A percentile compares a stretch with the other conserved stretches of the same genome.
These are phyloP conservation scores for Hibiscus mutabilis DNA, from an alignment of 345 rosid genomes.

Conservation along the genomic window DNA sequence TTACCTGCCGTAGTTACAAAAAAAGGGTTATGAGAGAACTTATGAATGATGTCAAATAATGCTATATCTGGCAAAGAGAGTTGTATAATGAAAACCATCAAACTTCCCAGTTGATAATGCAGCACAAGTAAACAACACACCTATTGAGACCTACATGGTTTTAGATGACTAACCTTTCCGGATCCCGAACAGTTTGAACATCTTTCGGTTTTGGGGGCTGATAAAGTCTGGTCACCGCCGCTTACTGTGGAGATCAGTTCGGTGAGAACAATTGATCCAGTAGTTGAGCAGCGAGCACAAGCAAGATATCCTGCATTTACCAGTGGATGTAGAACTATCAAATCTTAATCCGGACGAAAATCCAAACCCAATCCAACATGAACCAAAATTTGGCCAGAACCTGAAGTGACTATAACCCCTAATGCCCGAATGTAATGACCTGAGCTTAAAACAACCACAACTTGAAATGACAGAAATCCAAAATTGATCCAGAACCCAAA, in stretches of 20 bases:
- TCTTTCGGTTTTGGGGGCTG: constrained; percentile 74
- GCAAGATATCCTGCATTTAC: constrained; percentile 79
- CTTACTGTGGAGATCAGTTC: constrained; percentile 58
- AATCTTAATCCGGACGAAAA: neutral
- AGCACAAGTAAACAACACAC: too few species aligned
- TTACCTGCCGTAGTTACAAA: constrained; percentile 43
- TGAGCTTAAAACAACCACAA: neutral
- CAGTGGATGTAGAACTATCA: neutral
- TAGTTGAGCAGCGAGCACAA: constrained; percentile 90
- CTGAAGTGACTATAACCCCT: neutral
- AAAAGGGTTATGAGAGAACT: neutral
- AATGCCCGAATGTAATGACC: neutral
- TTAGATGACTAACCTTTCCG: constrained; percentile 58
- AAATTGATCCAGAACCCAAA: neutral
- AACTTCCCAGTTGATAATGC: too few species aligned
- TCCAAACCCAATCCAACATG: too few species aligned
- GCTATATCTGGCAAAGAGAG: neutral
- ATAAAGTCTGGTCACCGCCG: constrained; percentile 42
- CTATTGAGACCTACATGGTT: neutral
- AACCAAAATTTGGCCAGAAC: too few species aligned
- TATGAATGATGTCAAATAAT: neutral
- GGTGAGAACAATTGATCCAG: constrained; percentile 61
- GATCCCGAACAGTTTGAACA: constrained; percentile 95
- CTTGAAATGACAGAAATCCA: neutral
- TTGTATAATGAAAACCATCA: too few species aligned